Evolutionary conservation across 495 filamentous ascomycete species (phyloP).

Genomic region (Hypoxylon lienhwacheense): DNA sequence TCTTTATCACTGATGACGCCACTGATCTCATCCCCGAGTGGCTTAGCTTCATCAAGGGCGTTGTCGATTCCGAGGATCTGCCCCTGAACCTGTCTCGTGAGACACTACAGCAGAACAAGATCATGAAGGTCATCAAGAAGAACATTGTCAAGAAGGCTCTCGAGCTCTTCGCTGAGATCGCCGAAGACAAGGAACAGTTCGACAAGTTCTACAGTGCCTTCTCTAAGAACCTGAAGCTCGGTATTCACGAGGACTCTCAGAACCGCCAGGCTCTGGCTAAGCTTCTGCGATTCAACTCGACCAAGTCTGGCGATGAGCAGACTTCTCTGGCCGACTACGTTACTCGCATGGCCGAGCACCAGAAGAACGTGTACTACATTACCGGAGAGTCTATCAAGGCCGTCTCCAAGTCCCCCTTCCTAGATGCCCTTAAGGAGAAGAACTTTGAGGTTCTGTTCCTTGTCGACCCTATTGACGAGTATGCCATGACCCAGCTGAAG

Average conservation of each 20-base stretch:
- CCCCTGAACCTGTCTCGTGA: conserved; percentile 99
- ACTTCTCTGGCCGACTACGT: conserved; percentile 96
- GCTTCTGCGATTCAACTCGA: conserved; percentile 97
- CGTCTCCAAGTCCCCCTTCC: conserved; percentile 96
- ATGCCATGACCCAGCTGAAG: conserved; percentile 99
- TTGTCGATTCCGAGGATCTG: conserved; percentile 99
- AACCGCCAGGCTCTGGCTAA: conserved; percentile 93
- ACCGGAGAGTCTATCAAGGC: conserved; percentile 99
- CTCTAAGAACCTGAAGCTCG: conserved; percentile 99
- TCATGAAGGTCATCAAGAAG: conserved; percentile 99
- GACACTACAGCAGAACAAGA: conserved; percentile 99
- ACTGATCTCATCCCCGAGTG: conserved; percentile 99
- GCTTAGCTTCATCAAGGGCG: conserved; percentile 99
- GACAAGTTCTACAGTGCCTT: conserved; percentile 99
- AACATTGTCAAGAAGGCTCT: conserved; percentile 99
- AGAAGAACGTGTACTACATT: conserved; percentile 99
- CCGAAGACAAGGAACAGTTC: conserved; percentile 99
- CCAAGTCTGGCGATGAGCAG: conserved; percentile 94
- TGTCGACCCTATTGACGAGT: conserved; percentile 99
- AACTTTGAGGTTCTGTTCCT: conserved; percentile 99
- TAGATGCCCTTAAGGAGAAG: conserved; percentile 99
- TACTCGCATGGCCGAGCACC: conserved; percentile 98
- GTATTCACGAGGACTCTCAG: conserved; percentile 99
- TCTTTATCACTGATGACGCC: conserved; percentile 99
- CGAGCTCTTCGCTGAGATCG: conserved; percentile 97